A percentile compares a stretch with the other conserved stretches of the same genome.
phyloP scores from a whole-genome alignment of 805 yeast genomes.

The Nakazawaea ishiwadae region DNA sequence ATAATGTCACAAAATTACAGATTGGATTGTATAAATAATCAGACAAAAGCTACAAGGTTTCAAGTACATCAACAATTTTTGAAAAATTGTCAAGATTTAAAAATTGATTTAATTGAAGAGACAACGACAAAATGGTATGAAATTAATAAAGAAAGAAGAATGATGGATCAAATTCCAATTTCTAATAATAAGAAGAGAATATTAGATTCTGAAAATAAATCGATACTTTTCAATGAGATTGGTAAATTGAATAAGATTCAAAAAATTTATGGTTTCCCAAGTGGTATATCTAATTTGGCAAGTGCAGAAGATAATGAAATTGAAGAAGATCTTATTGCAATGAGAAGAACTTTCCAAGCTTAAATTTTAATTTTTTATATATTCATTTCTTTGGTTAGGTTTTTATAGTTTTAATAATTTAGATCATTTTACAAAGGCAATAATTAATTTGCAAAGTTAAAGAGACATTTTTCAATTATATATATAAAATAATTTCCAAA shows the following conservation, averaged over 20 bases:
- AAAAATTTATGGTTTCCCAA: constrained; percentile 72
- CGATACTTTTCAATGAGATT: constrained; percentile 58
- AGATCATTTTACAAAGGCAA: too few relatives aligned
- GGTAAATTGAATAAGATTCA: constrained; percentile 66
- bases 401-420: background rate
- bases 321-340: constrained; percentile 62
- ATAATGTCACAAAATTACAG: constrained; percentile 52
- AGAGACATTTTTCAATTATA: too few relatives aligned
- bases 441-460: too few relatives aligned
- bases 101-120: constrained; percentile 56
- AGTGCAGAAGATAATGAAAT: constrained; percentile 70
- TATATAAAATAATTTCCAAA: too few relatives aligned
- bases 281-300: constrained; percentile 64
- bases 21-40: constrained; percentile 70
- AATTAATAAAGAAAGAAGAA: constrained; percentile 82
- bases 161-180: constrained; percentile 57
- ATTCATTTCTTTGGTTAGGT: background rate
- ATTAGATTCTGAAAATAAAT: constrained; percentile 32
- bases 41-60: constrained; percentile 74
- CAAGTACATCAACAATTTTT: constrained; percentile 79
- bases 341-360: constrained; percentile 36
- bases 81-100: constrained; percentile 62
- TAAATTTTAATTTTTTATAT: background rate
- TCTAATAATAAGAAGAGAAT: constrained; percentile 19
- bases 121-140: constrained; percentile 90